Conservation (phyloP, 257 asterid species). For the Capsicum rhomboideum region DNA sequence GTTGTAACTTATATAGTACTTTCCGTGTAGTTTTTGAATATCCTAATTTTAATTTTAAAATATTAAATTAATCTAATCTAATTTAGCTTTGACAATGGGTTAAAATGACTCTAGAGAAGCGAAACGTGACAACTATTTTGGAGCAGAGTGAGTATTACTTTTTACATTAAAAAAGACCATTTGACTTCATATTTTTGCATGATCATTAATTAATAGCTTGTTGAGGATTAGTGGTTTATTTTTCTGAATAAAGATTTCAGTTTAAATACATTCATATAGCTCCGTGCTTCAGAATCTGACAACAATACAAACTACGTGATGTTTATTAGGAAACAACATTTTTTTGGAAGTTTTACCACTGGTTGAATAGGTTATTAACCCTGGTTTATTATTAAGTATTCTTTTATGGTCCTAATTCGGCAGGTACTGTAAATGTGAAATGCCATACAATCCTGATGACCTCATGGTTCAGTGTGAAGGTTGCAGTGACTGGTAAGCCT, state of each 20-base stretch:
- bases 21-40: too few species aligned
- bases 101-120: not conserved
- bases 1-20: too few species aligned
- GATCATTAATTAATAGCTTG: not conserved
- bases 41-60: too few species aligned
- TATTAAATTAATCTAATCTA: too few species aligned
- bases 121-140: too few species aligned
- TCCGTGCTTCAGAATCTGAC: not conserved
- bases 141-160: not conserved
- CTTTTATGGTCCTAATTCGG: constrained; percentile 9
- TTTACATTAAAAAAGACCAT: not conserved
- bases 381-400: not conserved
- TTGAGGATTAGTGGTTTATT: not conserved
- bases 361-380: not conserved
- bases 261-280: not conserved
- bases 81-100: too few species aligned
- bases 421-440: constrained; percentile 96
- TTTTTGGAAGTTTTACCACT: not conserved
- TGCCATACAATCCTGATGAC: constrained; percentile 97
- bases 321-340: not conserved
- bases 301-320: not conserved
- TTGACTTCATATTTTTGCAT: not conserved
- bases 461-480: constrained; percentile 94
- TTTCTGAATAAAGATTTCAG: not conserved
- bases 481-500: constrained; percentile 85